These are phyloP conservation scores for Solanum chilense DNA, from an alignment of 257 asterid genomes.

Conservation along the genomic window DNA sequence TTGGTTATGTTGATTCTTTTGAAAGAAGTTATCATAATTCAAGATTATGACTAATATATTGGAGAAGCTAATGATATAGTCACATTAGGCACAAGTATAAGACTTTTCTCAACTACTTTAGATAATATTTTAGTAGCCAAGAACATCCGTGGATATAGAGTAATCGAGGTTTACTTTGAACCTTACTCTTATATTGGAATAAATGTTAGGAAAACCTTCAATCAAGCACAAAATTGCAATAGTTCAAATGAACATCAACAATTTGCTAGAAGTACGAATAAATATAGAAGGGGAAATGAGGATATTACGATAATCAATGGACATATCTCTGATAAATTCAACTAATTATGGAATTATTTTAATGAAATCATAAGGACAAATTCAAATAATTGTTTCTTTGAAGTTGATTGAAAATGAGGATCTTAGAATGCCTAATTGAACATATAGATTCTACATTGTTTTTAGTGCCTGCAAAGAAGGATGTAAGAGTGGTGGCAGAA, in stretches of 20 bases:
- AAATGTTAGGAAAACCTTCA: background rate
- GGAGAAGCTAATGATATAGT: no score
- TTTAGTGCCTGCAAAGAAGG: background rate
- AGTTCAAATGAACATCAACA: background rate
- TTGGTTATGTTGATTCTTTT: no score
- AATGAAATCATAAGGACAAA: background rate
- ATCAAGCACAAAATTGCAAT: background rate
- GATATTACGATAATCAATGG: background rate
- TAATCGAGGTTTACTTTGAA: background rate
- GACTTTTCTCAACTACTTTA: no score
- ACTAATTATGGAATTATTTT: no score
- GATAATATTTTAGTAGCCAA: background rate
- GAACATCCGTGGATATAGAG: background rate
- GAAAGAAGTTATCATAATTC: no score
- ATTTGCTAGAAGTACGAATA: background rate
- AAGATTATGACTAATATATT: no score
- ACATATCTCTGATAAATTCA: no score
- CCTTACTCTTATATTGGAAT: background rate
- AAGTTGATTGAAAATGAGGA: background rate
- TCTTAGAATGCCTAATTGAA: background rate
- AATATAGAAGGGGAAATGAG: background rate
- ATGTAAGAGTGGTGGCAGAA: background rate
- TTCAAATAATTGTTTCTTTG: background rate
- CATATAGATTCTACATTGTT: background rate
- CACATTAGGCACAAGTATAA: no score